Percentiles rank a stretch among this genome's conserved stretches.
These are phyloP conservation scores for Venturia effusa DNA, from an alignment of 2,329 filamentous ascomycete species.

Conservation along the genomic window DNA sequence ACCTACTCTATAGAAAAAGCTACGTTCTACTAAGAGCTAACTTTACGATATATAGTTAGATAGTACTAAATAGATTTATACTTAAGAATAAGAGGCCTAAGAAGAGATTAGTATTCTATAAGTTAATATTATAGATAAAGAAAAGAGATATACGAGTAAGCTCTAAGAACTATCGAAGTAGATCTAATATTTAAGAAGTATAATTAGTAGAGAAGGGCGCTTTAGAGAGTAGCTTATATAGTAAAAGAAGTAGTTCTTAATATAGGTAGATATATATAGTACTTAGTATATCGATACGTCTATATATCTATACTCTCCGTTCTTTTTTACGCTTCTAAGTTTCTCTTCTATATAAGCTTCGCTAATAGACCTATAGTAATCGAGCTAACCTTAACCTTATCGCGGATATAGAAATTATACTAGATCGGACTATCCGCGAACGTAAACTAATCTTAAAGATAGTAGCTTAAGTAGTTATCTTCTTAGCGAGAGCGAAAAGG, in stretches of 20 bases:
- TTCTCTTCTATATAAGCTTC: background rate
- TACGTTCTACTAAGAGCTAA: conserved; percentile 15
- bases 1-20: conserved; percentile 15
- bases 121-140: conserved; percentile 49
- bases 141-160: conserved; percentile 62
- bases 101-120: conserved; percentile 17
- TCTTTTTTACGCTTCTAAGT: conserved; percentile 7
- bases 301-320: conserved; percentile 6
- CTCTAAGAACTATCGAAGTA: conserved; percentile 76
- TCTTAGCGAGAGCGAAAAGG: conserved; percentile 40
- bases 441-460: conserved; percentile 36
- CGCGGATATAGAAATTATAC: conserved; percentile 64
- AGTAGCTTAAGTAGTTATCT: conserved; percentile 39
- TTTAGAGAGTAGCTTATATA: conserved; percentile 73
- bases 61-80: conserved; percentile 18
- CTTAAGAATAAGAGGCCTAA: conserved; percentile 20
- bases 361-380: conserved; percentile 54
- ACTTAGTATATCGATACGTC: conserved; percentile 61
- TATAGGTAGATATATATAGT: conserved; percentile 72
- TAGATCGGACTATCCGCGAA: conserved; percentile 34
- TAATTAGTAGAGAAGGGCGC: conserved; percentile 66
- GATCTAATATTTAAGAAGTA: conserved; percentile 80
- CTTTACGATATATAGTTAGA: conserved; percentile 14
- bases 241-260: conserved; percentile 73
- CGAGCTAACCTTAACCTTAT: conserved; percentile 81